Evolutionary conservation across 2,329 filamentous ascomycete genomes (phyloP), one percentile per base, ranked within the genome.

Genomic region (Decorospora gaudefroyi): DNA sequence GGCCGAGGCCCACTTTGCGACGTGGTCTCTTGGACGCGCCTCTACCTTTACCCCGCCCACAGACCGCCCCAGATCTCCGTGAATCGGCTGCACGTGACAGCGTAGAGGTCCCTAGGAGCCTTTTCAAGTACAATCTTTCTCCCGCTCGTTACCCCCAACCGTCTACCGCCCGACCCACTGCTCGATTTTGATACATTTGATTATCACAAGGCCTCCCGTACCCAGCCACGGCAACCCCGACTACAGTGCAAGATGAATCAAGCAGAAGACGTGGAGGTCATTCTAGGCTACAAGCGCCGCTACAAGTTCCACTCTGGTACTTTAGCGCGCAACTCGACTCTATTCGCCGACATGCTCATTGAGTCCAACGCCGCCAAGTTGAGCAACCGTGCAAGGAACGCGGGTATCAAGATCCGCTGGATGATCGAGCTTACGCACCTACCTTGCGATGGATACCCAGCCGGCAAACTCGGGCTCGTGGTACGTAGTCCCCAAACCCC

Each of bases 231-330:
- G n/a, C n/a, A n/a, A n/a, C n/a, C n/a, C 23, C 26, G 9, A 19
- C 10, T 31, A 18, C 38, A 46, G 22, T n/a, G n/a, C 25, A 34
- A n/a, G n/a, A 67, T 66, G 63, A 59, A 67, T 23, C 62, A 67
- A 49, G 49, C 56, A n/a, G 64, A 69, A 43, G 67, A 70, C 23
- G 67, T 71, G 7, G 55, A 62, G 26, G 40, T 72, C 19, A 51
- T 64, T 9, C 62, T 72, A 13, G 51, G 61, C 11, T 59, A 63
- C 25, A 42, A 62, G 11, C 57, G 54, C 12, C 53, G 49, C 28
- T 67, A 69, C 49, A 59, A 59, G 18, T 66, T 71, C 17, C 69
- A 72, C 42, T 60, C 68, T 6, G 61, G 63, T 30, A 64, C 64
- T 9, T 53, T 72, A 4, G 63, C 64, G 13, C 60, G 67, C 28